Evolutionary conservation across 192 early-diverging fungal species (phyloP).

Genomic region (Coemansia aciculifera): DNA sequence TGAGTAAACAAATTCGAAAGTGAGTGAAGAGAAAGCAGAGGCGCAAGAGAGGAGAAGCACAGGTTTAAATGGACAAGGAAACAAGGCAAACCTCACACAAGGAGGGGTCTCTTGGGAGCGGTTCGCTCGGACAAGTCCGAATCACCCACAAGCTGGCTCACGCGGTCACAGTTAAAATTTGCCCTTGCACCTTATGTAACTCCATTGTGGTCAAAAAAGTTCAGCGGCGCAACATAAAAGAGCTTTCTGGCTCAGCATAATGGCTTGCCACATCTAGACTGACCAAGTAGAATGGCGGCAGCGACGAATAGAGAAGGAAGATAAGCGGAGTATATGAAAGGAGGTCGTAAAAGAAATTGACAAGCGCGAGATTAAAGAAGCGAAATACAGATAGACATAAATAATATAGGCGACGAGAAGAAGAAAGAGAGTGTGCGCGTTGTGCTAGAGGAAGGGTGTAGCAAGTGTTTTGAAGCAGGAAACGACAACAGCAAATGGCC

Average conservation of each 20-base stretch:
- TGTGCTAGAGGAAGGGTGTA: conserved; percentile 1
- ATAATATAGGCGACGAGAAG: neutral
- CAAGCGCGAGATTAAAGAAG: neutral
- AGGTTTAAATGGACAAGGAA: neutral
- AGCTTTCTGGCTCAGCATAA: neutral
- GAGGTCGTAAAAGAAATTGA: neutral
- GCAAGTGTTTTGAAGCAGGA: conserved; percentile 4
- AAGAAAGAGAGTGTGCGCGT: neutral
- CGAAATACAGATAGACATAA: neutral
- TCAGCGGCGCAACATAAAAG: neutral
- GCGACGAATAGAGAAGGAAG: neutral
- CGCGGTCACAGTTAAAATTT: neutral
- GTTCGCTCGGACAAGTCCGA: neutral
- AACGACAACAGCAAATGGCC: neutral
- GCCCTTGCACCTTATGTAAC: conserved; percentile 2
- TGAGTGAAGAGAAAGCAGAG: neutral
- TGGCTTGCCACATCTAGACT: neutral
- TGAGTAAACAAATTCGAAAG: conserved; percentile 9
- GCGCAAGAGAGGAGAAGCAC: neutral
- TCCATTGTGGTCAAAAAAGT: neutral
- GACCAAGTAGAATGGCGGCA: neutral
- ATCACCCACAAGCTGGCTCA: neutral
- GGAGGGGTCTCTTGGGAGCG: neutral
- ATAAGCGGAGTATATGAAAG: neutral
- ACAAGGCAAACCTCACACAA: neutral